Conservation (phyloP, 192 early-diverging fungal species). For the Coemansia sp. region DNA sequence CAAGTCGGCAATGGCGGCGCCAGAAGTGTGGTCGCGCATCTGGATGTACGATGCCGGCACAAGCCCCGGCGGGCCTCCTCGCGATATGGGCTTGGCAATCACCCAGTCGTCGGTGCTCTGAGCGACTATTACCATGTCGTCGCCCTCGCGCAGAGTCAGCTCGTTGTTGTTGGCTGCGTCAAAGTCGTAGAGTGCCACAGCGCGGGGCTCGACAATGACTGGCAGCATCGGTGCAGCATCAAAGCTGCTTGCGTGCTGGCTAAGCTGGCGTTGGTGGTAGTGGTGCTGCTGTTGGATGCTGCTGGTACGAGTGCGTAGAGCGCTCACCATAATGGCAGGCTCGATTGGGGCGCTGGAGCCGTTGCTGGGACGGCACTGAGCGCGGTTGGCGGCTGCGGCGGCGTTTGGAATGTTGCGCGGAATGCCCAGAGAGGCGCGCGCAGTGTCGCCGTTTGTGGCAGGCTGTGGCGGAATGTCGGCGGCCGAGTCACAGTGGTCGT, state of each 20-base stretch:
- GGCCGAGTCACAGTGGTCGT: neutral
- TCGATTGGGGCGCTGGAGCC: conserved; percentile 6
- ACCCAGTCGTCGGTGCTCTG: conserved; percentile 78
- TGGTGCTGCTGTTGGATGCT: conserved; percentile 36
- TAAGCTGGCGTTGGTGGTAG: conserved; percentile 27
- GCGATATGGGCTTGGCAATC: conserved; percentile 66
- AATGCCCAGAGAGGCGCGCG: conserved; percentile 24
- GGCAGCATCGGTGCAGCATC: conserved; percentile 21
- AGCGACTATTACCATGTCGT: conserved; percentile 73
- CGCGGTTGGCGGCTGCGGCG: neutral
- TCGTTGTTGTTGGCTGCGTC: conserved; percentile 69
- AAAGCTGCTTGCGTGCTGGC: conserved; percentile 13
- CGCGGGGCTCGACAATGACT: conserved; percentile 53
- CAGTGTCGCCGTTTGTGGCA: neutral
- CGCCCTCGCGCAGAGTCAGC: conserved; percentile 65
- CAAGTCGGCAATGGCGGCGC: conserved; percentile 62
- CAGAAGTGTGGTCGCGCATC: conserved; percentile 66
- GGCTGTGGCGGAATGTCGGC: neutral
- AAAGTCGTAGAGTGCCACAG: conserved; percentile 73
- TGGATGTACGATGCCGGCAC: conserved; percentile 76
- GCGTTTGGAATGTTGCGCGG: conserved; percentile 23
- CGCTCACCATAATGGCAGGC: conserved; percentile 19
- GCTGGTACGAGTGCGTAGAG: conserved; percentile 47
- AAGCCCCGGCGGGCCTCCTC: conserved; percentile 64
- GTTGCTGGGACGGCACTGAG: conserved; percentile 31